Percentiles rank a stretch among this genome's conserved stretches.
These are phyloP conservation scores for Mucor irregularis DNA, from an alignment of 371 early-diverging fungal genomes.

Conservation along the genomic window DNA sequence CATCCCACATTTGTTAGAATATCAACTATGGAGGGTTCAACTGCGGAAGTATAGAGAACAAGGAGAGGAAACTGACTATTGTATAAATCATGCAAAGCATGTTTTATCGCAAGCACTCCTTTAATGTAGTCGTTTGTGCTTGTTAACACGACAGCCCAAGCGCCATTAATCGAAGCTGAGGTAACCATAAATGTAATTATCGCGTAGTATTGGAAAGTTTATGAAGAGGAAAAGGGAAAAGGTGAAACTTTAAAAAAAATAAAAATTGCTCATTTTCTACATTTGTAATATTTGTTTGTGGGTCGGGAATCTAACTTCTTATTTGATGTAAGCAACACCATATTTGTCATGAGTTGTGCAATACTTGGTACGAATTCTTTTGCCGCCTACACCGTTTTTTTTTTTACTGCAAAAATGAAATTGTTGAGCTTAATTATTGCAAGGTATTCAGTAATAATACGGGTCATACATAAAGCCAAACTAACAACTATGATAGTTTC, in stretches of 20 bases:
- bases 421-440: constrained; percentile 5
- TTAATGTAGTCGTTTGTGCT: constrained; percentile 71
- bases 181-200: neutral
- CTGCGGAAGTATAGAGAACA: constrained; percentile 67
- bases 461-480: too few species aligned
- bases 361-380: too few species aligned
- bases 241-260: too few species aligned
- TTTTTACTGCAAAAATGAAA: constrained; percentile 8
- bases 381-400: neutral
- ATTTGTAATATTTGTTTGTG: too few species aligned
- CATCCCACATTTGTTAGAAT: constrained; percentile 64
- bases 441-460: too few species aligned
- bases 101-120: constrained; percentile 78
- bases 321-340: too few species aligned
- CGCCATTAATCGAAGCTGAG: constrained; percentile 22
- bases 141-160: constrained; percentile 72
- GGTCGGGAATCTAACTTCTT: too few species aligned
- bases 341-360: constrained; percentile 5
- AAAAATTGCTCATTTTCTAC: too few species aligned
- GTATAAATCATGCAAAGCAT: constrained; percentile 66
- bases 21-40: constrained; percentile 39
- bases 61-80: constrained; percentile 66
- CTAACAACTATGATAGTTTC: too few species aligned
- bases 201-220: too few species aligned
- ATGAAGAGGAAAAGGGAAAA: neutral